Evolutionary conservation across 345 rosid genomes (phyloP).

Genomic region (Camelina hispida): DNA sequence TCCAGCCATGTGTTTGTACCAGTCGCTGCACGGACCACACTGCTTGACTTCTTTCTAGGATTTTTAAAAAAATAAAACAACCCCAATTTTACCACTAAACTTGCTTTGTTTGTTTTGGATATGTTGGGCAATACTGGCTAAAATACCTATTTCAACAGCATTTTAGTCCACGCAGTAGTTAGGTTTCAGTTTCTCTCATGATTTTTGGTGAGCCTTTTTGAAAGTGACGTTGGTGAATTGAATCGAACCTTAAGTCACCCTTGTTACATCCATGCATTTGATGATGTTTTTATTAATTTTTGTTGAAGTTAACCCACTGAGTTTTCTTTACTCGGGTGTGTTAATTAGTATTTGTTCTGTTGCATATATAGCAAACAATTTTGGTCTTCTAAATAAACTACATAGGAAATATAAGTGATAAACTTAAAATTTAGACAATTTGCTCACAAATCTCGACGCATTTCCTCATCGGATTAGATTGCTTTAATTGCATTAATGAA

Average conservation of each 20-base stretch:
- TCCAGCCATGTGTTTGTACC: slow-evolving; percentile 44
- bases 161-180: background rate
- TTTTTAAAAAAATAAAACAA: no score
- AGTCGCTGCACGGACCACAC: slow-evolving; percentile 38
- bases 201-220: background rate
- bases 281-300: background rate
- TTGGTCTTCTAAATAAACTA: background rate
- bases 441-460: slow-evolving; percentile 31
- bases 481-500: slow-evolving; percentile 30
- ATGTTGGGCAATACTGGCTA: background rate
- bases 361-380: background rate
- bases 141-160: background rate
- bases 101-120: background rate
- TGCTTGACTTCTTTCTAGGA: slow-evolving; percentile 3
- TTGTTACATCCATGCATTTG: slow-evolving; percentile 11
- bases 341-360: background rate
- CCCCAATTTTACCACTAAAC: background rate
- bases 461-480: slow-evolving; percentile 18
- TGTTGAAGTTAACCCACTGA: background rate
- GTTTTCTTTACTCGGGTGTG: background rate
- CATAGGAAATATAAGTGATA: background rate
- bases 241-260: background rate
- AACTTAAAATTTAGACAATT: slow-evolving; percentile 5
- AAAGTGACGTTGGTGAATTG: background rate
- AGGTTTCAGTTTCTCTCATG: background rate